phyloP scores from a whole-genome alignment of 768 basidiomycete genomes.

The Russula sp. region DNA sequence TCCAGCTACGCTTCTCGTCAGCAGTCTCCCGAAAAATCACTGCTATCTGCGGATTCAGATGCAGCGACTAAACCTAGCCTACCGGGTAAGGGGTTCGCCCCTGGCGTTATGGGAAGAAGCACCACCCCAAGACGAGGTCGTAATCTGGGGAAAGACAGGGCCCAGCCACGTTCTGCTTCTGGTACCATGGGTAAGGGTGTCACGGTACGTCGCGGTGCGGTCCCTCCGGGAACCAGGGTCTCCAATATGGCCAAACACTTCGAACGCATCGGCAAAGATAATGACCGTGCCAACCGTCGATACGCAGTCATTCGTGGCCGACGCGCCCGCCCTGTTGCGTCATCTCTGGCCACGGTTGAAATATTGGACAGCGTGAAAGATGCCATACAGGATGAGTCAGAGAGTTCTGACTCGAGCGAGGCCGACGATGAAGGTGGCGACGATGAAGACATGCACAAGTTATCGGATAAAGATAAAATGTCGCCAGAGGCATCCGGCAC shows the following conservation, averaged over 20 bases:
- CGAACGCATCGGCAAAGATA: constrained; percentile 73
- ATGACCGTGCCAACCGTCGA: constrained; percentile 64
- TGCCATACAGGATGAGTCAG: constrained; percentile 79
- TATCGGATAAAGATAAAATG: constrained; percentile 26
- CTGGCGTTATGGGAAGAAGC: constrained; percentile 28
- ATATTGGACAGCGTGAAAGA: constrained; percentile 86
- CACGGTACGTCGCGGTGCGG: constrained; percentile 46
- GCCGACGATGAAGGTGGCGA: constrained; percentile 65
- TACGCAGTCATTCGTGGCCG: constrained; percentile 84
- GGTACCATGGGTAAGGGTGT: constrained; percentile 38
- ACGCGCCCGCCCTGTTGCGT: constrained; percentile 84
- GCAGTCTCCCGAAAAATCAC: constrained; percentile 67
- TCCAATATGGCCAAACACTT: constrained; percentile 87
- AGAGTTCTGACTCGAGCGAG: constrained; percentile 58
- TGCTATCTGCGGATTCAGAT: constrained; percentile 25
- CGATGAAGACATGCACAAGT: constrained; percentile 39
- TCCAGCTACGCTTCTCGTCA: constrained; percentile 54
- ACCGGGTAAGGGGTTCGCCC: constrained; percentile 31
- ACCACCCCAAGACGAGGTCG: constrained; percentile 34
- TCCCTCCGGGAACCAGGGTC: constrained; percentile 58
- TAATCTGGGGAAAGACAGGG: constrained; percentile 31
- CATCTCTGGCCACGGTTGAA: constrained; percentile 81
- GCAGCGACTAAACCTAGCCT: constrained; percentile 25
- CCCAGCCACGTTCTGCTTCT: constrained; percentile 37
- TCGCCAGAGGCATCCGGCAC: constrained; percentile 22